Percentiles rank a stretch among this genome's conserved stretches.
phyloP scores from a whole-genome alignment of 176 grass and related monocot genomes.

The Alloteropsis semialata region DNA sequence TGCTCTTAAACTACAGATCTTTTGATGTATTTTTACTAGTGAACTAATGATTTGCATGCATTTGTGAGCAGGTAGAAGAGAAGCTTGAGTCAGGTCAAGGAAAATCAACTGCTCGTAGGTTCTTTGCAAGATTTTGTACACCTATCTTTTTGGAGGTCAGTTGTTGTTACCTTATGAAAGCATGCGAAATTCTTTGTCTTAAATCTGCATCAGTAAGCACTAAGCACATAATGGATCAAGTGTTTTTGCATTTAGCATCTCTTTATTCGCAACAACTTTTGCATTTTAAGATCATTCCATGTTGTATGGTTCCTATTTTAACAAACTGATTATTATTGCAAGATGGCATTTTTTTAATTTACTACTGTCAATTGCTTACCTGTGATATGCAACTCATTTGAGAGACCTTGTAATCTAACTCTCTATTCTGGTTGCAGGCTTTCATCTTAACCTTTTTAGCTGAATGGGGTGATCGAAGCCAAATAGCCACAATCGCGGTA shows the following conservation, averaged over 20 bases:
- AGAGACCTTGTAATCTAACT: slow-evolving; percentile 10
- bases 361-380: not conserved
- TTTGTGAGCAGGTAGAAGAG: slow-evolving; percentile 67
- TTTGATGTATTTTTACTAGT: not conserved
- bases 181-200: not conserved
- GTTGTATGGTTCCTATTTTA: not conserved
- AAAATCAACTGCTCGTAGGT: slow-evolving; percentile 55
- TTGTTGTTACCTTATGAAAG: not conserved
- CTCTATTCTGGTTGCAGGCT: slow-evolving; percentile 48
- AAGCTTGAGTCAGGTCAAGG: slow-evolving; percentile 84
- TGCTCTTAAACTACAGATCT: slow-evolving; percentile 7
- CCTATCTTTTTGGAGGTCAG: slow-evolving; percentile 81
- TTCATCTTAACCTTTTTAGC: slow-evolving; percentile 93
- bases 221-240: not conserved
- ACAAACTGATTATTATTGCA: not conserved
- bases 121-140: slow-evolving; percentile 90
- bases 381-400: not conserved
- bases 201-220: not conserved
- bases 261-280: not conserved
- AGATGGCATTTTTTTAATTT: not conserved
- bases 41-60: slow-evolving; percentile 22
- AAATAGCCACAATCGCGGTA: slow-evolving; percentile 91
- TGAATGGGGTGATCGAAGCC: slow-evolving; percentile 88
- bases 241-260: not conserved
- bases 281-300: not conserved